phyloP scores from a whole-genome alignment of 495 filamentous ascomycete species.

The Ramalina peruviana region DNA sequence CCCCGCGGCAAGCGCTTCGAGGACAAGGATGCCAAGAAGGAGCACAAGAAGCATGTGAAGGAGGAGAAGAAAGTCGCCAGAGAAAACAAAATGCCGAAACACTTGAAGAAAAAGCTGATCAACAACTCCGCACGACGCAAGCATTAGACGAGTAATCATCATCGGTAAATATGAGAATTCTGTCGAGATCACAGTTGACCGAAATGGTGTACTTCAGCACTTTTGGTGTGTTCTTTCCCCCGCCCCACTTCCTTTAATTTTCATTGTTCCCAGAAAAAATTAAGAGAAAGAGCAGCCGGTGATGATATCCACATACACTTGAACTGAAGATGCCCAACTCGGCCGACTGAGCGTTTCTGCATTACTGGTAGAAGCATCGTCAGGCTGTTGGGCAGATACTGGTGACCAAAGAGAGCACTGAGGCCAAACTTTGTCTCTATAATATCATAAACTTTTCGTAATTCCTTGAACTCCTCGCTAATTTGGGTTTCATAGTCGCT shows the following conservation, averaged over 20 bases:
- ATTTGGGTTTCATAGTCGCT: background rate
- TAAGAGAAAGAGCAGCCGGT: background rate
- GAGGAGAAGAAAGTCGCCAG: slow-evolving; percentile 86
- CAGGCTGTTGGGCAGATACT: slow-evolving; percentile 1
- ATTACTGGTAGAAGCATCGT: slow-evolving; percentile 8
- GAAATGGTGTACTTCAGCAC: background rate
- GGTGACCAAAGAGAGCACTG: slow-evolving; percentile 23
- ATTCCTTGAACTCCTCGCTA: background rate
- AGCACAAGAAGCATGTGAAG: slow-evolving; percentile 82
- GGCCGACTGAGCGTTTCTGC: slow-evolving; percentile 13
- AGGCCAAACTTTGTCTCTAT: slow-evolving; percentile 1
- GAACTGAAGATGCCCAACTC: slow-evolving; percentile 8
- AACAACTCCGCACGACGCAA: slow-evolving; percentile 30
- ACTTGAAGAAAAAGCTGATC: slow-evolving; percentile 74
- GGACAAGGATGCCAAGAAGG: slow-evolving; percentile 80
- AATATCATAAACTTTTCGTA: background rate
- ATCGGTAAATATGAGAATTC: background rate
- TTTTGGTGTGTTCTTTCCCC: background rate
- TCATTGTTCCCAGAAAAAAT: background rate
- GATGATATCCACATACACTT: slow-evolving; percentile 11
- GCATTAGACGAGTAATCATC: slow-evolving; percentile 17
- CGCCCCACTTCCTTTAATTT: no score
- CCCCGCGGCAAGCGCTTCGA: slow-evolving; percentile 82
- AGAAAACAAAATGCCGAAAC: slow-evolving; percentile 90
- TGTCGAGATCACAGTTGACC: background rate